Evolutionary conservation across 2,329 filamentous ascomycete species (phyloP).

Genomic region (Ceratocystiopsis minuta): DNA sequence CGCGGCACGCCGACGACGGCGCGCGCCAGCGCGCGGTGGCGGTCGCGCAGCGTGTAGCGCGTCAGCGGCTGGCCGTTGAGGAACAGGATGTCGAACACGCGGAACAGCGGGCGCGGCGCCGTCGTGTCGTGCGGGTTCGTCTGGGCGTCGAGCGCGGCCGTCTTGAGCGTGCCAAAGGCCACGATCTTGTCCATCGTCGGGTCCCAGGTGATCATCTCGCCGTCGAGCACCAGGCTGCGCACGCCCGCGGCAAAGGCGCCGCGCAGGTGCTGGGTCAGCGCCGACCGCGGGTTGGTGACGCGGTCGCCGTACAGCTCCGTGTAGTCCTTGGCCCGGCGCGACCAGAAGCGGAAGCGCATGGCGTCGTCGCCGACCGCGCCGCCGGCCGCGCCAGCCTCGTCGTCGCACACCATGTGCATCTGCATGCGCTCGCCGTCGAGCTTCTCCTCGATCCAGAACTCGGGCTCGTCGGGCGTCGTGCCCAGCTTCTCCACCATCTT

Average conservation of each 20-base stretch:
- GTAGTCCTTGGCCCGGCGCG: constrained; percentile 89
- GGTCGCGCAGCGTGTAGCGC: constrained; percentile 65
- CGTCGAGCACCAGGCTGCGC: constrained; percentile 76
- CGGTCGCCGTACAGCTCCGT: constrained; percentile 79
- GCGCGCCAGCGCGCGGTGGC: constrained; percentile 54
- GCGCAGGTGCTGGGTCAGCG: constrained; percentile 63
- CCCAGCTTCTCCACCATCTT: constrained; percentile 56
- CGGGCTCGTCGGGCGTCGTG: constrained; percentile 47
- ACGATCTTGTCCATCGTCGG: constrained; percentile 68
- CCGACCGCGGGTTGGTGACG: constrained; percentile 54
- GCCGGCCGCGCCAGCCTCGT: constrained; percentile 38
- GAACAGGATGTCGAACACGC: constrained; percentile 81
- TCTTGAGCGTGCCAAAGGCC: constrained; percentile 84
- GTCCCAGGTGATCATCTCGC: constrained; percentile 98
- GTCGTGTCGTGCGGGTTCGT: constrained; percentile 47
- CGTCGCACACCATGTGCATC: constrained; percentile 70
- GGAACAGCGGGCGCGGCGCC: constrained; percentile 58
- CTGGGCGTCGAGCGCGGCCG: constrained; percentile 65
- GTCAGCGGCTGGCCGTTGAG: constrained; percentile 70
- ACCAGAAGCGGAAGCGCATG: constrained; percentile 68
- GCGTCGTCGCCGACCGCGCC: constrained; percentile 31
- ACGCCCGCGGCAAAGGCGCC: constrained; percentile 63
- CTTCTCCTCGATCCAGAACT: constrained; percentile 97
- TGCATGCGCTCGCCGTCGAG: constrained; percentile 95
- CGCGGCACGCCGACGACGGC: constrained; percentile 53